Evolutionary conservation across 2,329 filamentous ascomycete species (phyloP).

Genomic region (Fusarium stilboides): DNA sequence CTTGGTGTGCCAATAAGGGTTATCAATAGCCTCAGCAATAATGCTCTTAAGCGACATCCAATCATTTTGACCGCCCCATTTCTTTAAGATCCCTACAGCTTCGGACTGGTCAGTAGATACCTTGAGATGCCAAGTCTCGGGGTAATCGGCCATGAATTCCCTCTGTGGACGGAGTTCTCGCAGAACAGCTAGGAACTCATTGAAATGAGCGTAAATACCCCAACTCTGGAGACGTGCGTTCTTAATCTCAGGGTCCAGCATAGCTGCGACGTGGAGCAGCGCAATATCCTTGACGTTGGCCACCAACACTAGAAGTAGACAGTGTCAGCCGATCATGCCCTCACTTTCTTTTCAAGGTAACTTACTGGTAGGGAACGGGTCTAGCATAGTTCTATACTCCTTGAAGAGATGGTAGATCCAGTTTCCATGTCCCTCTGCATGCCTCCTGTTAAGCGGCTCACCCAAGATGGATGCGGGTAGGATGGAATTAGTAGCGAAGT

Average conservation of each 20-base stretch:
- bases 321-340: neutral
- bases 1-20: neutral
- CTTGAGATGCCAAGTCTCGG: constrained; percentile 21
- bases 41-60: constrained; percentile 1
- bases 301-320: neutral
- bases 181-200: constrained; percentile 19
- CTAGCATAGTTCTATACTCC: constrained; percentile 6
- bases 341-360: too few relatives aligned
- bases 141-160: constrained; percentile 16
- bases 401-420: constrained; percentile 16
- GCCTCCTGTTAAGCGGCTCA: constrained; percentile 40
- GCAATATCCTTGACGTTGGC: constrained; percentile 28
- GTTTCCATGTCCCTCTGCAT: constrained; percentile 5
- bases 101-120: constrained; percentile 7
- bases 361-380: constrained; percentile 11
- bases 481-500: constrained; percentile 48
- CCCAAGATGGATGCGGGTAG: constrained; percentile 22
- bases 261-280: constrained; percentile 14
- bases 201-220: constrained; percentile 23
- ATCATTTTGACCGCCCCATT: constrained; percentile 11
- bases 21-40: constrained; percentile 5
- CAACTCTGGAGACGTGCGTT: constrained; percentile 23
- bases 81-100: constrained; percentile 8
- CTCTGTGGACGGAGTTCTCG: constrained; percentile 15
- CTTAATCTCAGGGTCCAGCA: constrained; percentile 18